A percentile compares a stretch with the other conserved stretches of the same genome.
Conservation (phyloP, 2,329 filamentous ascomycete genomes). For the Paecilomyces formosus region DNA sequence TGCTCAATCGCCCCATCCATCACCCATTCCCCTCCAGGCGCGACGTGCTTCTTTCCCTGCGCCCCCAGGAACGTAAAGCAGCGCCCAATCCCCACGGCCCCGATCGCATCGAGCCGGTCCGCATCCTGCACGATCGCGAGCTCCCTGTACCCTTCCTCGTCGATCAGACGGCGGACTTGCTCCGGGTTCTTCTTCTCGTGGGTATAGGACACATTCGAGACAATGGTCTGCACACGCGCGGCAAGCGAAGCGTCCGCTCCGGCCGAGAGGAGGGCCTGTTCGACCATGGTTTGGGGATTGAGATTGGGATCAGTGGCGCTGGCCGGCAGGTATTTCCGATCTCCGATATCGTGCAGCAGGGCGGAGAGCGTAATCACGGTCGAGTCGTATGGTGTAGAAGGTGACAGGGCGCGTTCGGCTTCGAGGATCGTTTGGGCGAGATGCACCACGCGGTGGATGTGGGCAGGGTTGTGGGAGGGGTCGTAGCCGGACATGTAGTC, state of each 20-base stretch:
- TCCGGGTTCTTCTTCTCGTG: conserved; percentile 60
- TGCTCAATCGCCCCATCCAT: conserved; percentile 64
- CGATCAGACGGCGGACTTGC: conserved; percentile 55
- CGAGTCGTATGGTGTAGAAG: conserved; percentile 40
- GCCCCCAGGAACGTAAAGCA: conserved; percentile 71
- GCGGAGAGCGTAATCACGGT: conserved; percentile 60
- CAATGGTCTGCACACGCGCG: conserved; percentile 61
- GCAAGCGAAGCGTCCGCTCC: conserved; percentile 56
- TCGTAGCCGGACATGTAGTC: conserved; percentile 69
- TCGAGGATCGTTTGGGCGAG: conserved; percentile 61
- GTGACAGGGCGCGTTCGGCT: conserved; percentile 29
- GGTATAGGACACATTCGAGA: conserved; percentile 69
- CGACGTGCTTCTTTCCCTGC: conserved; percentile 18
- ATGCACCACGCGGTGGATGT: conserved; percentile 72
- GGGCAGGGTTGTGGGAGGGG: conserved; percentile 78
- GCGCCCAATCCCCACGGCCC: conserved; percentile 74
- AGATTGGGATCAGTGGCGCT: too few relatives aligned
- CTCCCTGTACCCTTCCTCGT: conserved; percentile 53
- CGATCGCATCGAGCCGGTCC: conserved; percentile 84
- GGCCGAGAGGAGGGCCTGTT: conserved; percentile 18
- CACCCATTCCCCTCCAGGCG: conserved; percentile 25
- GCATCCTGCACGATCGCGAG: conserved; percentile 85
- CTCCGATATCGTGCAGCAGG: conserved; percentile 80
- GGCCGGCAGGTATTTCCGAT: conserved; percentile 69
- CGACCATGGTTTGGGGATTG: conserved; percentile 20